Evolutionary conservation across 106 monocot genomes (phyloP), one percentile per base, ranked within the genome.

Genomic region (Apostasia shenzhenica): DNA sequence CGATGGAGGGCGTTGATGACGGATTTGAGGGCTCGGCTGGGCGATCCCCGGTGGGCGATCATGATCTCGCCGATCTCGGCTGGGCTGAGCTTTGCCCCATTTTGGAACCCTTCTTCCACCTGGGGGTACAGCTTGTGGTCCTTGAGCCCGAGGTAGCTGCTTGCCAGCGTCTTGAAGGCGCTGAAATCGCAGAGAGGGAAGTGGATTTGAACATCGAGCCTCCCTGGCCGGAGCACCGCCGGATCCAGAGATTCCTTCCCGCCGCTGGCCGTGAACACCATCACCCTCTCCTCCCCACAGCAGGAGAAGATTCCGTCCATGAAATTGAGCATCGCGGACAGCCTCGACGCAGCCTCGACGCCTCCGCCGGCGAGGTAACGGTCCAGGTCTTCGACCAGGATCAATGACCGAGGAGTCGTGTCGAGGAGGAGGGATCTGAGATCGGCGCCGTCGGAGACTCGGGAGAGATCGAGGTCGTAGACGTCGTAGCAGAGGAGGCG

Each of bases 51-150:
- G 80, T 80, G 72, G 1, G 80, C 77, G 2, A 87, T 80, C 83
- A 87, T 80, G 62, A 87, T 87, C 80, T 87, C 83, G 41, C 87
- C 83, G 49, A 87, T 74, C 75, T 83, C 87, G 0, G 77, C 80
- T 0, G 70, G 80, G 69, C 87, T 87, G 39, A 83, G 55, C 55
- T 53, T 67, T 1, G 64, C 80, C 0, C 83, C 87, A 53, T 8
- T 60, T 66, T 75, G 76, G 71, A 87, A 87, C 3, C 68, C 80
- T 71, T 87, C 83, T 67, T 83, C 80, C 54, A 87, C 83, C 39
- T 75, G 64, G 1, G 77, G 71, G 52, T 78, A 87, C 63, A 87
- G 78, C 72, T 80, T 87, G 71, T 87, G 87, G 48, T 80, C 80
- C 72, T 80, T 80, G 45, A 87, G 46, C 14, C 87, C 87, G n/a